Base-by-base conservation (phyloP, 768 basidiomycete genomes). In the Amanita exitialis region DNA sequence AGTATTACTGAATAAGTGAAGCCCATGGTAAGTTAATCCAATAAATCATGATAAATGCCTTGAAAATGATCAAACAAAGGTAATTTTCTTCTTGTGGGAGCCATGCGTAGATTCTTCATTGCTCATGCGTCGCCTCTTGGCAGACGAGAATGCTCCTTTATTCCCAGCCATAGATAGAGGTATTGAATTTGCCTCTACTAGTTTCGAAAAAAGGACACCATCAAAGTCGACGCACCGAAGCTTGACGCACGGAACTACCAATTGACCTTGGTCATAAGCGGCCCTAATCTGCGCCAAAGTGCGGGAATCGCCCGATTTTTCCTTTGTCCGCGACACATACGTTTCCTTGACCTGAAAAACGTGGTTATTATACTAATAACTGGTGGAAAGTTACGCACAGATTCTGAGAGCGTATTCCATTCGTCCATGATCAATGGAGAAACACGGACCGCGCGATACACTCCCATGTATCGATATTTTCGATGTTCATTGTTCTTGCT, bases 221-320 rank as follows among this genome's bases (percentile, higher is more conserved):
- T 77, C 69, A 58, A 75, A 79, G 32, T 62, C 66, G 18, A 73
- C 59, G 56, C 71, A 77, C 48, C 69, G 64, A 28, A 80, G 62
- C 41, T 66, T 66, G 41, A 78, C 73, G 55, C 78, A 79, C 4
- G 76, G 77, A 8, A 75, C 74, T 9, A 55, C 58, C 16, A 73
- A 62, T 47, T 66, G 55, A 15, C 77, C 77, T 13, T 55, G 51
- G 45, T 74, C 64, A 60, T 79, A 80, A n/a, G 69, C 67, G n/a
- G 58, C 56, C n/a, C 60, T 52, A 21, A 77, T 70, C 8, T 61
- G 62, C 27, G 68, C 61, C 1, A 62, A 49, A 23, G 66, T 55
- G 21, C 66, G 65, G 27, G 57, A 42, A 47, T 71, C 66, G 36
- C 64, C 62, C n/a, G 58, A 63, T 55, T 74, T 73, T 37, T 64